Conservation (phyloP, 2,329 filamentous ascomycete species). For the Beauveria bassiana region DNA sequence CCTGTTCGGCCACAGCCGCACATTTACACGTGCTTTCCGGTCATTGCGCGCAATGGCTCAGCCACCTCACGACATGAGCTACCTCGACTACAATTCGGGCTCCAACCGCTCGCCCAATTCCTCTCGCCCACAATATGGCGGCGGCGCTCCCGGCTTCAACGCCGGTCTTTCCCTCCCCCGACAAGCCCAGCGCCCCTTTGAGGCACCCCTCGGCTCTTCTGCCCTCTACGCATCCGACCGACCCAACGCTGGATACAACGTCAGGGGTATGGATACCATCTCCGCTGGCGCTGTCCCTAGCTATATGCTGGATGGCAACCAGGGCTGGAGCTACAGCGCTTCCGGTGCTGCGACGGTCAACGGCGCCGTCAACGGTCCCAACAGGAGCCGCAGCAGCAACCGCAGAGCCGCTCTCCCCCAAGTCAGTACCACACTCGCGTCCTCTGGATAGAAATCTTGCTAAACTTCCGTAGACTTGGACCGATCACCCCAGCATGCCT, state of each 20-base stretch:
- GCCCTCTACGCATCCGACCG: constrained; percentile 66
- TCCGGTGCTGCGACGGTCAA: constrained; percentile 56
- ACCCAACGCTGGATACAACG: constrained; percentile 49
- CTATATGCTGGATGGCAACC: constrained; percentile 59
- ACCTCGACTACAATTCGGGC: constrained; percentile 58
- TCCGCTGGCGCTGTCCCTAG: constrained; percentile 32
- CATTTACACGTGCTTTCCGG: neutral
- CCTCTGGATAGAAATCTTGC: neutral
- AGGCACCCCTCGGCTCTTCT: constrained; percentile 55
- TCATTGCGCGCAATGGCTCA: constrained; percentile 29
- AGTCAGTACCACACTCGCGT: constrained; percentile 42
- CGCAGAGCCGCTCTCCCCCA: constrained; percentile 60
- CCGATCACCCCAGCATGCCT: constrained; percentile 37
- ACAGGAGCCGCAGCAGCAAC: constrained; percentile 47
- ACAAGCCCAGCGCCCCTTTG: constrained; percentile 66
- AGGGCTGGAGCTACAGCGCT: constrained; percentile 70
- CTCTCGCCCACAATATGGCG: constrained; percentile 51
- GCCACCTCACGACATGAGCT: constrained; percentile 54
- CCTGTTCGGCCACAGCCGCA: neutral
- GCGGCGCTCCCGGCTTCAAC: constrained; percentile 40
- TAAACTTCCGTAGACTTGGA: constrained; percentile 37
- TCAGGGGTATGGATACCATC: constrained; percentile 50
- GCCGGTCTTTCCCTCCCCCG: constrained; percentile 34
- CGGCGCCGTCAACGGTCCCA: constrained; percentile 57
- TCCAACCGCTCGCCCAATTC: constrained; percentile 62